Percentiles rank a stretch among this genome's conserved stretches.
phyloP scores from a whole-genome alignment of 805 yeast genomes.

The Hanseniaspora clermontiae region DNA sequence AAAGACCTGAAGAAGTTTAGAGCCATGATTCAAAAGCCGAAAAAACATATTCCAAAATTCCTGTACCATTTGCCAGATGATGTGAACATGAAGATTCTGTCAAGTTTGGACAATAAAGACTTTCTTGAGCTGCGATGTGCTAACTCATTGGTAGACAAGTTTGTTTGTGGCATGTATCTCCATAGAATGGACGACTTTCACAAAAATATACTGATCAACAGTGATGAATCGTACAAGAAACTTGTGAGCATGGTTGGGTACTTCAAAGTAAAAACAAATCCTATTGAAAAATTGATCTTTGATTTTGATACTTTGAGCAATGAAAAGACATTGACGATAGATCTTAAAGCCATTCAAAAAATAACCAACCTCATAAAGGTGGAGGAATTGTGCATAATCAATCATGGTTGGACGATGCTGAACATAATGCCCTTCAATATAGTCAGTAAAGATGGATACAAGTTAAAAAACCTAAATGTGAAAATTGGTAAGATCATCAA shows the following conservation, averaged over 20 bases:
- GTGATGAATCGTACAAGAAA: neutral
- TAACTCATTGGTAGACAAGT: neutral
- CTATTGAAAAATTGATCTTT: neutral
- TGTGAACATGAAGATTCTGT: neutral
- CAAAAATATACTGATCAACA: neutral
- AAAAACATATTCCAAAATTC: neutral
- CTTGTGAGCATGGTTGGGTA: neutral
- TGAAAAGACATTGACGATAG: neutral
- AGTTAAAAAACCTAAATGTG: neutral
- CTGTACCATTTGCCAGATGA: neutral
- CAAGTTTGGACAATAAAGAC: neutral
- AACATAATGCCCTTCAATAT: neutral
- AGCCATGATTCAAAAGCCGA: neutral
- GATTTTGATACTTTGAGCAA: neutral
- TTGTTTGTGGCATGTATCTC: neutral
- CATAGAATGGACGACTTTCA: neutral
- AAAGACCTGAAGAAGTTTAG: neutral
- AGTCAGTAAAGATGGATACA: neutral
- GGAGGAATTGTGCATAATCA: neutral
- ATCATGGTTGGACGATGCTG: neutral
- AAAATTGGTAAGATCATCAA: constrained; percentile 4
- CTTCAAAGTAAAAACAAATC: neutral
- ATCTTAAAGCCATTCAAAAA: neutral
- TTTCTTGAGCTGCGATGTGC: neutral
- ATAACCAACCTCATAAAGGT: neutral